Conservation (phyloP, 495 filamentous ascomycete species). For the Viridothelium virens region DNA sequence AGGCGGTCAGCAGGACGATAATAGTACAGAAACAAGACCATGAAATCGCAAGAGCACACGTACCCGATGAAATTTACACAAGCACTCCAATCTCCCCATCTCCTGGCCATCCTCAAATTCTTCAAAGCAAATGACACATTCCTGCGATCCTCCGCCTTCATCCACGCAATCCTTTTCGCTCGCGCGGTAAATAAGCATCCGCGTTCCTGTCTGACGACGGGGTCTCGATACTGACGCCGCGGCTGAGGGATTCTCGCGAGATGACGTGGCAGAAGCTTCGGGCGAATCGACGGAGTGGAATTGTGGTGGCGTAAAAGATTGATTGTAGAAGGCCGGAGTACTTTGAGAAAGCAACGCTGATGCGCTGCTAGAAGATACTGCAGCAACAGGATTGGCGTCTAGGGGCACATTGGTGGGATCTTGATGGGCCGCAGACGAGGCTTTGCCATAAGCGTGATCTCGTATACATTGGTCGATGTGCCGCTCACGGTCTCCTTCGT, state of each 20-base stretch:
- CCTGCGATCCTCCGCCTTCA: slow-evolving; percentile 49
- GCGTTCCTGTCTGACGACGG: slow-evolving; percentile 12
- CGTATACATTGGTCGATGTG: slow-evolving; percentile 75
- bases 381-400: slow-evolving; percentile 8
- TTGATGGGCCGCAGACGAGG: slow-evolving; percentile 17
- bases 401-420: slow-evolving; percentile 18
- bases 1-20: no score
- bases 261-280: not conserved
- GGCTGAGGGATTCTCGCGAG: not conserved
- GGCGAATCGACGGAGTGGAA: not conserved
- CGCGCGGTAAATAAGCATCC: slow-evolving; percentile 58
- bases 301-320: not conserved
- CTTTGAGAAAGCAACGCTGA: no score
- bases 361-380: no score
- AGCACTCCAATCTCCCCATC: slow-evolving; percentile 80
- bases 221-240: slow-evolving; percentile 12
- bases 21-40: no score
- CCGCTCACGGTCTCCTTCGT: slow-evolving; percentile 56
- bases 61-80: slow-evolving; percentile 81
- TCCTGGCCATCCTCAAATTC: slow-evolving; percentile 81
- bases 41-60: slow-evolving; percentile 5
- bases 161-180: slow-evolving; percentile 88
- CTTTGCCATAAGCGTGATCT: slow-evolving; percentile 31
- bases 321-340: no score
- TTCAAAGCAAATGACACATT: slow-evolving; percentile 95